Conservation (phyloP, 805 yeast genomes). For the Komagataella pastoris region DNA sequence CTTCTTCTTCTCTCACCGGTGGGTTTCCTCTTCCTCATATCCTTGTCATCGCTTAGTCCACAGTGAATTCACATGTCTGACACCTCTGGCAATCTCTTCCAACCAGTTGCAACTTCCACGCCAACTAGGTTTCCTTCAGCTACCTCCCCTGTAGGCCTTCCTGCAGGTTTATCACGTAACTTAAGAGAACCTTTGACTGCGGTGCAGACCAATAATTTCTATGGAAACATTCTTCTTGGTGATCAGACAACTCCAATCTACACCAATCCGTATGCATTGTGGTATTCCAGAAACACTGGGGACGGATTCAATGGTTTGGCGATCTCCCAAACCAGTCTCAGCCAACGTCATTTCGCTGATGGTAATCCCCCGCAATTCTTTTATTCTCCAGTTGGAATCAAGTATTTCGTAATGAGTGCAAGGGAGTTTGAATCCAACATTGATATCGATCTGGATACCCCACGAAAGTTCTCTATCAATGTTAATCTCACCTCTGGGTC, state of each 20-base stretch:
- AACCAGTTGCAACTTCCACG: background rate
- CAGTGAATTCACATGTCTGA: background rate
- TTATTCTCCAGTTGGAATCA: slow-evolving; percentile 43
- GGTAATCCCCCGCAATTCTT: slow-evolving; percentile 33
- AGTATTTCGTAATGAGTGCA: slow-evolving; percentile 41
- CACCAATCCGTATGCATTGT: slow-evolving; percentile 56
- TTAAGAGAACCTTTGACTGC: slow-evolving; percentile 12
- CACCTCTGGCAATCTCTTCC: background rate
- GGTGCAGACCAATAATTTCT: slow-evolving; percentile 67
- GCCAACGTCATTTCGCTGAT: slow-evolving; percentile 30
- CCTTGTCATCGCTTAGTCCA: background rate
- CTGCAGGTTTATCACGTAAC: background rate
- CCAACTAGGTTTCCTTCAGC: background rate
- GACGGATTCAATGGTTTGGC: slow-evolving; percentile 41
- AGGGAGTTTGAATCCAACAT: slow-evolving; percentile 26
- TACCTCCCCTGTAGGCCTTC: background rate
- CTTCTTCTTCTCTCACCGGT: background rate
- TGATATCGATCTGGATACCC: slow-evolving; percentile 27
- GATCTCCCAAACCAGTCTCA: slow-evolving; percentile 37
- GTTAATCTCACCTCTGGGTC: slow-evolving; percentile 18
- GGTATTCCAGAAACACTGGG: slow-evolving; percentile 19
- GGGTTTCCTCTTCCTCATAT: background rate
- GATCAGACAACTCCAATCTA: slow-evolving; percentile 40
- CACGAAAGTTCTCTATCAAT: slow-evolving; percentile 37
- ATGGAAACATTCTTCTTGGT: slow-evolving; percentile 47